These are phyloP conservation scores for Betula pendula DNA, from an alignment of 306 rosid genomes.

Conservation along the genomic window DNA sequence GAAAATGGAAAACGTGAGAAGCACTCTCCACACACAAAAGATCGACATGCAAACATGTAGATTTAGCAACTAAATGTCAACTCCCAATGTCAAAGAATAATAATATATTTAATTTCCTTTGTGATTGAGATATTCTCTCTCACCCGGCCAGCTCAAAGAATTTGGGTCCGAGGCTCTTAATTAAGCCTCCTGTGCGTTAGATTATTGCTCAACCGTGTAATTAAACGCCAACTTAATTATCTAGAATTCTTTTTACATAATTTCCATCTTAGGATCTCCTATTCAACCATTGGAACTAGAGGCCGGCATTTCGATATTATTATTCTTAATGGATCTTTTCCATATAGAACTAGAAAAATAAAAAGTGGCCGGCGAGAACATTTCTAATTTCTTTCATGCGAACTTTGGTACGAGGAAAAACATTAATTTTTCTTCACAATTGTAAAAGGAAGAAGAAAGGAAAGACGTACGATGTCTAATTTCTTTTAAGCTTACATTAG, in stretches of 20 bases:
- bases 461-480: too few species aligned
- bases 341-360: too few species aligned
- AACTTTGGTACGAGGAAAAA: too few species aligned
- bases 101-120: neutral
- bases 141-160: neutral
- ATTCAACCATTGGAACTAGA: neutral
- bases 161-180: constrained; percentile 8
- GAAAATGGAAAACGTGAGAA: constrained; percentile 43
- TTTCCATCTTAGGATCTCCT: too few species aligned
- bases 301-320: too few species aligned
- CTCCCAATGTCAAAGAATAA: neutral
- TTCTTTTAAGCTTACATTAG: too few species aligned
- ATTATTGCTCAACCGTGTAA: neutral
- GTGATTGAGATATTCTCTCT: neutral
- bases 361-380: too few species aligned
- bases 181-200: constrained; percentile 8
- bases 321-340: too few species aligned
- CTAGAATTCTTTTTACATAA: neutral
- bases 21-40: constrained; percentile 35
- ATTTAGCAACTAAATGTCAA: constrained; percentile 8
- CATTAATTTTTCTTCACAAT: too few species aligned
- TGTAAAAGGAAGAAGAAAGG: too few species aligned
- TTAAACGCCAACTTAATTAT: neutral
- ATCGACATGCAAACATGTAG: constrained; percentile 48
- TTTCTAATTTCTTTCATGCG: too few species aligned